phyloP scores from a whole-genome alignment of 306 rosid species.

The Nissolia schottii region DNA sequence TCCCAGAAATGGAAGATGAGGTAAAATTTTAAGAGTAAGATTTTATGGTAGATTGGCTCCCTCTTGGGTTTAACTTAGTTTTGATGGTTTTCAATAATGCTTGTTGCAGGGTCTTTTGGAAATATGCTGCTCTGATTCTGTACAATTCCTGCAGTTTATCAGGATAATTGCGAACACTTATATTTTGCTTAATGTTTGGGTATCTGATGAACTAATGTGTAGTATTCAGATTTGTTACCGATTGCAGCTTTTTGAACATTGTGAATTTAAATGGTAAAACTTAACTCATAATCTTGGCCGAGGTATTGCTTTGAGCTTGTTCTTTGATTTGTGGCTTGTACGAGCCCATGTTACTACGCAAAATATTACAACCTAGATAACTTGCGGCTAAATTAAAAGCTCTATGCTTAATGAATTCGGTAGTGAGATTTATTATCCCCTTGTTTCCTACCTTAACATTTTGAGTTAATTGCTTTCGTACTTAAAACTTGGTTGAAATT shows the following conservation, averaged over 20 bases:
- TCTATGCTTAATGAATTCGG: not conserved
- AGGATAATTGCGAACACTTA: constrained; percentile 3
- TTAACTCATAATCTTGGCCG: not conserved
- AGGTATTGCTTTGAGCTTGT: not conserved
- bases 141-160: constrained; percentile 10
- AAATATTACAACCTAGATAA: not conserved
- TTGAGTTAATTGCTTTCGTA: too few relatives aligned
- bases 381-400: not conserved
- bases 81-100: constrained; percentile 20
- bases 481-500: too few relatives aligned
- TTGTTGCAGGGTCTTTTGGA: constrained; percentile 30
- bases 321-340: not conserved
- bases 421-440: too few relatives aligned
- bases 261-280: not conserved
- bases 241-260: not conserved
- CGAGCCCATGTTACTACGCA: not conserved
- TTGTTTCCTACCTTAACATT: too few relatives aligned
- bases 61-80: not conserved
- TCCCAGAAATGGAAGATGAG: constrained; percentile 66
- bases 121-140: constrained; percentile 16
- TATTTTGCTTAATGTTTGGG: constrained; percentile 11
- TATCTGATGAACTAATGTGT: constrained; percentile 7
- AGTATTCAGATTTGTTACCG: not conserved
- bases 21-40: constrained; percentile 11
- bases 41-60: not conserved